Evolutionary conservation across 495 filamentous ascomycete species (phyloP).

Genomic region (Aspergillus sclerotiicarbonarius): DNA sequence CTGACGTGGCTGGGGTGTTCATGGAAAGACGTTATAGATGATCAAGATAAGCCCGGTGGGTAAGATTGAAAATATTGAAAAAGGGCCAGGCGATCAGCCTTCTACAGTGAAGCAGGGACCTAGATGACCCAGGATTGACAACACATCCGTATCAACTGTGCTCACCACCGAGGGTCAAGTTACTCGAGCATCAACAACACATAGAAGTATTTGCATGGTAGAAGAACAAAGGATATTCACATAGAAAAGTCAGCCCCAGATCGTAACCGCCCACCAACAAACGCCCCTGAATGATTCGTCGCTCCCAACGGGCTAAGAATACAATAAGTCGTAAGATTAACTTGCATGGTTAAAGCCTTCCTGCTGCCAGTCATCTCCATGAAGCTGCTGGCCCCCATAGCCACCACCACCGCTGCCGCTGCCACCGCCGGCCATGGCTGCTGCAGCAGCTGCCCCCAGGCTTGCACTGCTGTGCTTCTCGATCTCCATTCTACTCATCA

Average conservation of each 20-base stretch:
- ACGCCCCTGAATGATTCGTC: constrained; percentile 1
- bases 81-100: no score
- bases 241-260: background rate
- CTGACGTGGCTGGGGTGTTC: no score
- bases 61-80: no score
- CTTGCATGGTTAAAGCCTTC: constrained; percentile 50
- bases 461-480: constrained; percentile 53
- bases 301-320: constrained; percentile 9
- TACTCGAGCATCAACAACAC: background rate
- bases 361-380: constrained; percentile 61
- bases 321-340: constrained; percentile 14
- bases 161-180: background rate
- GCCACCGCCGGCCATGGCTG: constrained; percentile 35
- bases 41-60: no score
- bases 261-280: constrained; percentile 4
- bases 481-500: constrained; percentile 66
- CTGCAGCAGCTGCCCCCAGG: constrained; percentile 43
- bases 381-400: constrained; percentile 39
- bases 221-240: constrained; percentile 5
- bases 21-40: no score
- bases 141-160: no score
- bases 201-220: background rate
- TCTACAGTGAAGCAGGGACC: no score
- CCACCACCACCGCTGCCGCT: constrained; percentile 32
- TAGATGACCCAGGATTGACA: no score